Percentiles rank a stretch among this genome's conserved stretches.
Evolutionary conservation across 805 yeast genomes (phyloP).

Genomic region (Pichia rugopelliculosa): DNA sequence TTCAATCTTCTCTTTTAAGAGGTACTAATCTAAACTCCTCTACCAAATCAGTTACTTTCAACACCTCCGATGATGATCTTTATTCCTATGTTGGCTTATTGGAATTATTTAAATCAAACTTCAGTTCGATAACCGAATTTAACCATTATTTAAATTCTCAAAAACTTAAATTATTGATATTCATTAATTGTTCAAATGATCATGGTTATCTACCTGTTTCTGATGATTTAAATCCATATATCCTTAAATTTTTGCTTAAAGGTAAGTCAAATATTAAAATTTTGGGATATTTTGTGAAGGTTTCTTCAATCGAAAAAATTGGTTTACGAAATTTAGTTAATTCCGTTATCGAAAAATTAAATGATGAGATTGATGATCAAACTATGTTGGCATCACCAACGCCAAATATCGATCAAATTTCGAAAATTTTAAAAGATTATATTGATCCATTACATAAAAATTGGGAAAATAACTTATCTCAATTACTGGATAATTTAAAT

Average conservation of each 20-base stretch:
- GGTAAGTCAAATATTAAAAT: background rate
- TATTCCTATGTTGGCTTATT: background rate
- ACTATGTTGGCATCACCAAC: background rate
- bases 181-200: background rate
- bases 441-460: background rate
- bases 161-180: slow-evolving; percentile 6
- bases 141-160: slow-evolving; percentile 10
- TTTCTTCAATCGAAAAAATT: slow-evolving; percentile 2
- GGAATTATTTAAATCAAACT: background rate
- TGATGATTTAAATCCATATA: background rate
- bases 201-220: background rate
- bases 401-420: background rate
- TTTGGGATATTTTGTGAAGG: slow-evolving; percentile 8
- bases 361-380: background rate
- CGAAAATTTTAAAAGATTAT: background rate
- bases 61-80: background rate
- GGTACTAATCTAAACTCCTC: background rate
- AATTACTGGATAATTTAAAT: background rate
- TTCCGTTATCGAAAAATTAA: background rate
- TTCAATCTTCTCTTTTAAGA: slow-evolving; percentile 4
- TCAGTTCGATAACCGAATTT: background rate
- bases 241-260: background rate
- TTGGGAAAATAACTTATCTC: background rate
- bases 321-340: background rate
- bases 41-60: background rate